These are phyloP conservation scores for Pseudogymnoascus sp. DNA, from an alignment of 2,329 filamentous ascomycete species.

Conservation along the genomic window DNA sequence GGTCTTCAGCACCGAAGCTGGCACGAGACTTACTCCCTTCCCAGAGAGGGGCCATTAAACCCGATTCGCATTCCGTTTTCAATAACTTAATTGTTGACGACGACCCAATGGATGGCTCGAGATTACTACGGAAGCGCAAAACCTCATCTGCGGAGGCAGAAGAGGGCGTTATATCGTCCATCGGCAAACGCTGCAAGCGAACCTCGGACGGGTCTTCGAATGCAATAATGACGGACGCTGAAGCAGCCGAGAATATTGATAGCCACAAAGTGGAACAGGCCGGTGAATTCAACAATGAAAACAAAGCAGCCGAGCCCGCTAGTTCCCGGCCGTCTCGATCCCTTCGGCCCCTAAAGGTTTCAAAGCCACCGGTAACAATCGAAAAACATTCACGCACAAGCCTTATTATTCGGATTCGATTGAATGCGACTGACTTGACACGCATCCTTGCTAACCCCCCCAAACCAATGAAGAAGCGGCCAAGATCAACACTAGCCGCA, in stretches of 20 bases:
- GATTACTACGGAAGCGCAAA: constrained; percentile 76
- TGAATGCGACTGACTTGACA: constrained; percentile 50
- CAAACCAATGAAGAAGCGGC: constrained; percentile 45
- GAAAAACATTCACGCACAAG: constrained; percentile 26
- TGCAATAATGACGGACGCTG: background rate
- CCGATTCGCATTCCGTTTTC: constrained; percentile 70
- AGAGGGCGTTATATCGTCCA: constrained; percentile 40
- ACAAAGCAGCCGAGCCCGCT: constrained; percentile 17
- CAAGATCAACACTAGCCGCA: constrained; percentile 34
- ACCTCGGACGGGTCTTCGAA: constrained; percentile 25
- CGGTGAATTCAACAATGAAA: constrained; percentile 13
- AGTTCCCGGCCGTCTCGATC: constrained; percentile 47
- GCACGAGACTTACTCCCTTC: constrained; percentile 65
- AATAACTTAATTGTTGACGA: constrained; percentile 64
- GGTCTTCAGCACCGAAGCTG: constrained; percentile 56
- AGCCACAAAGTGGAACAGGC: constrained; percentile 11
- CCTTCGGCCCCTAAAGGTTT: constrained; percentile 40
- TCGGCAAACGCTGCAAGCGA: constrained; percentile 46
- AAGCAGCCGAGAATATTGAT: constrained; percentile 12
- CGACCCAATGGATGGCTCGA: constrained; percentile 67
- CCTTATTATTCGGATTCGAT: constrained; percentile 50
- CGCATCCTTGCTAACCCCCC: constrained; percentile 52
- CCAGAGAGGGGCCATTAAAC: constrained; percentile 53
- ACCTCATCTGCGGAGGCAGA: constrained; percentile 60
- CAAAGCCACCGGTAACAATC: constrained; percentile 34